Conservation (phyloP, 441 rosid species). For the Croton setiger region DNA sequence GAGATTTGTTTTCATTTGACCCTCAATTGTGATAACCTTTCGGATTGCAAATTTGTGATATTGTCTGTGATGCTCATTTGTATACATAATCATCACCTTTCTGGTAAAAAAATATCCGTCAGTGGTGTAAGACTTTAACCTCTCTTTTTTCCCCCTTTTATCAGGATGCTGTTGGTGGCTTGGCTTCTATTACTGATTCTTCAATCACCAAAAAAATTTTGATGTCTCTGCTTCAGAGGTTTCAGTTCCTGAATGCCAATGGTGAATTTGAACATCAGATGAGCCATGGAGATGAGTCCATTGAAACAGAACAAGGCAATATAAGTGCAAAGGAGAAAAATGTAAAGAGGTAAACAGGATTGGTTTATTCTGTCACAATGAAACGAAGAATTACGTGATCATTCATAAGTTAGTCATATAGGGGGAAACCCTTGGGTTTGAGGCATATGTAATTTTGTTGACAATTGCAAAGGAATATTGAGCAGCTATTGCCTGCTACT, state of each 20-base stretch:
- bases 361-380: constrained; percentile 10
- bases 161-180: constrained; percentile 81
- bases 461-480: neutral
- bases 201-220: constrained; percentile 60
- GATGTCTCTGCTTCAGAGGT: constrained; percentile 52
- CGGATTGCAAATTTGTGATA: neutral
- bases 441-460: neutral
- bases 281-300: constrained; percentile 27
- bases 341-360: constrained; percentile 45
- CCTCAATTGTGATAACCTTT: neutral
- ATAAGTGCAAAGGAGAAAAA: constrained; percentile 32
- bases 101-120: neutral
- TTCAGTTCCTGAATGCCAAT: constrained; percentile 43
- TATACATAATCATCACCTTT: neutral
- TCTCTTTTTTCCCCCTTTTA: constrained; percentile 14
- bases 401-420: neutral
- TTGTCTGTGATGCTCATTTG: neutral
- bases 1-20: too few species aligned
- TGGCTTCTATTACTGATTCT: constrained; percentile 78
- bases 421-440: neutral
- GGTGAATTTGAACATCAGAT: constrained; percentile 41
- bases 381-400: too few species aligned
- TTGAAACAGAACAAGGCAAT: constrained; percentile 36
- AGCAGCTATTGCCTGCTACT: neutral
- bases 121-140: neutral